Evolutionary conservation across 2,329 filamentous ascomycete genomes (phyloP).

Genomic region (Aureobasidium leucospermi): DNA sequence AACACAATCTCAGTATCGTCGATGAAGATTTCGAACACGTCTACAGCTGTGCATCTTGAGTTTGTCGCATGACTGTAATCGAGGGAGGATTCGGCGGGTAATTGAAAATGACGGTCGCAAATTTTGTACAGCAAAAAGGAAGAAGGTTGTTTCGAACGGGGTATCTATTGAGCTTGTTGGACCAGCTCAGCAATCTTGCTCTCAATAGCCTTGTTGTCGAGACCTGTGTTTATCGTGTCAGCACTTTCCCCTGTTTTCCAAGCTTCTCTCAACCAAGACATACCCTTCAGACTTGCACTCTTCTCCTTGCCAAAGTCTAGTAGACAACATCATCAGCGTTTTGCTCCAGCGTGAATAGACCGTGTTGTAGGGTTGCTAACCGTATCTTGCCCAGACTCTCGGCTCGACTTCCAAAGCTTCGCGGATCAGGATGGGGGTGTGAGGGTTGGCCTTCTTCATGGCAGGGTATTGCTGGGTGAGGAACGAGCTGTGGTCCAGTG

Average conservation of each 20-base stretch:
- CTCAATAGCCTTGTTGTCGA: constrained; percentile 65
- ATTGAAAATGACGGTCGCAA: not conserved
- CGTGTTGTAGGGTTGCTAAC: constrained; percentile 40
- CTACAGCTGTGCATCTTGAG: not conserved
- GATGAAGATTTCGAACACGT: not conserved
- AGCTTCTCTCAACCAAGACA: constrained; percentile 17
- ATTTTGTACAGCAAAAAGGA: not conserved
- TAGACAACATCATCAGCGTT: not conserved
- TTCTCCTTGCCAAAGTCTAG: constrained; percentile 62
- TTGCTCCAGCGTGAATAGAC: not conserved
- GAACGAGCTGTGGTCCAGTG: constrained; percentile 59
- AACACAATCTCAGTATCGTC: not conserved
- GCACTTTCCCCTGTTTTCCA: not conserved
- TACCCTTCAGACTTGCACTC: constrained; percentile 55
- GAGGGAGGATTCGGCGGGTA: too few species aligned
- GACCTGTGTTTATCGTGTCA: constrained; percentile 36
- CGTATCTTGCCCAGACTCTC: constrained; percentile 86
- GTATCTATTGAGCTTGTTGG: constrained; percentile 31
- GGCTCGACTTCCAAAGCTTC: constrained; percentile 81
- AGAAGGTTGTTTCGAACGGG: not conserved
- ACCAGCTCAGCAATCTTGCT: constrained; percentile 58
- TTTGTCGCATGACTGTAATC: not conserved
- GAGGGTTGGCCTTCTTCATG: constrained; percentile 99
- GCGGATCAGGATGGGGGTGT: constrained; percentile 87
- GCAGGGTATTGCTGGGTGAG: constrained; percentile 86